Evolutionary conservation across 2,329 filamentous ascomycete genomes (phyloP), one percentile per base, ranked within the genome.

Genomic region (Pseudogymnoascus sp.): DNA sequence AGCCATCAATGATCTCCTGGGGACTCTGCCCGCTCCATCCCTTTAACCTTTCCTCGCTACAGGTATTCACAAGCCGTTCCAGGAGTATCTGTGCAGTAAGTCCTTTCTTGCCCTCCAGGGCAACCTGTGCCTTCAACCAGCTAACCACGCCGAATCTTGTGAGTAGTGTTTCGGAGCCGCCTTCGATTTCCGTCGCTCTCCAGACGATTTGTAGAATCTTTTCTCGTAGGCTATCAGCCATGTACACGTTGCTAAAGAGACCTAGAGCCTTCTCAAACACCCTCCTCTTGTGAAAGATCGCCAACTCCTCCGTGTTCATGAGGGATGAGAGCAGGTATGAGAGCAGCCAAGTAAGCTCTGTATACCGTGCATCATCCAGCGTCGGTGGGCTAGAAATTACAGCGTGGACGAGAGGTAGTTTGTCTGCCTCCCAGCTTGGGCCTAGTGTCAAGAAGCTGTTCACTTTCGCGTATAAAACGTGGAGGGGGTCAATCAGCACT

Each of bases 381-480:
- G 84, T 85, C 0, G 91, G 89, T 64, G 86, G 82, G 60, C 85
- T 82, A 63, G 84, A 80, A 9, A 87, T 76, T 60, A 88, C 78
- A 65, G 83, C 80, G 67, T 84, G 80, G 23, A 85, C 84, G n/a
- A 93, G 79, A 6, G 94, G 82, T 23, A 94, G 84, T 70, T 85
- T 87, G 64, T 90, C 84, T 16, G 87, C 71, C 11, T 86, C 81
- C 93, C 93, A 97, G 23, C 80, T 75, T 0, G 93, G 92, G 0
- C 86, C 84, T 60, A 86, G 86, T 22, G 90, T 90, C 36, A 97
- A 82, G 73, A 92, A 97, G 5, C 82, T 80, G 77, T 96, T 96
- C 75, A 94, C 78, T 72, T 96, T 96, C 63, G 86, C 84, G 72
- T 96, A 97, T 38, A 97, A 82, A 64, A 84, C 84, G 71, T 96